Evolutionary conservation across 2,329 filamentous ascomycete genomes (phyloP).

Genomic region (Stachybotrys elegans): DNA sequence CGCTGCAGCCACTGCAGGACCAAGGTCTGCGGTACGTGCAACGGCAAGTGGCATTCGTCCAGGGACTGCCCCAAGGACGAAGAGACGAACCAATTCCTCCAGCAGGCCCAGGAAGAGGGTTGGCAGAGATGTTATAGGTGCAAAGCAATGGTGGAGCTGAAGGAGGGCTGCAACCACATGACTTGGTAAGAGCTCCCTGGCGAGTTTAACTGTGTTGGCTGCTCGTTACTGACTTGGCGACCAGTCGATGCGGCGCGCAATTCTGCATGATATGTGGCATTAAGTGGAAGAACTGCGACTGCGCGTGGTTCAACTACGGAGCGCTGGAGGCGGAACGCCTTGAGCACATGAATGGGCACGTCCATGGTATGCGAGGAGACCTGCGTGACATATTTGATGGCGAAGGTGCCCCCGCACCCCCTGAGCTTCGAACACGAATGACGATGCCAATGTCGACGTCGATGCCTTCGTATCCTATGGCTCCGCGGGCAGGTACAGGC

Average conservation of each 20-base stretch:
- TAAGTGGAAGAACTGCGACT: conserved; percentile 80
- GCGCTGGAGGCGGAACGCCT: conserved; percentile 47
- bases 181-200: conserved; percentile 65
- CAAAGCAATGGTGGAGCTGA: conserved; percentile 67
- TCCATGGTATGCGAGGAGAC: conserved; percentile 23
- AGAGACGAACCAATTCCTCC: conserved; percentile 57
- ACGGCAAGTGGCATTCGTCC: conserved; percentile 66
- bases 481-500: no score
- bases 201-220: not conserved
- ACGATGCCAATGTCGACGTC: conserved; percentile 15
- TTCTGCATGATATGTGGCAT: conserved; percentile 83
- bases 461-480: no score
- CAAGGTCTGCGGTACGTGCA: conserved; percentile 71
- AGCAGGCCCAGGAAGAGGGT: conserved; percentile 60
- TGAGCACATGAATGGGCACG: conserved; percentile 46
- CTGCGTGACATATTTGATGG: conserved; percentile 11
- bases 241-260: conserved; percentile 69
- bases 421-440: conserved; percentile 20
- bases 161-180: conserved; percentile 85
- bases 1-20: conserved; percentile 67
- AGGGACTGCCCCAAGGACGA: conserved; percentile 68
- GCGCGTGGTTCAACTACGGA: conserved; percentile 71
- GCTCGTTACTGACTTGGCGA: conserved; percentile 8
- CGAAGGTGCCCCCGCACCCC: conserved; percentile 21
- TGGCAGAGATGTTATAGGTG: conserved; percentile 77